Evolutionary conservation across 768 basidiomycete species (phyloP).

Genomic region (Lyophyllum shimeji): DNA sequence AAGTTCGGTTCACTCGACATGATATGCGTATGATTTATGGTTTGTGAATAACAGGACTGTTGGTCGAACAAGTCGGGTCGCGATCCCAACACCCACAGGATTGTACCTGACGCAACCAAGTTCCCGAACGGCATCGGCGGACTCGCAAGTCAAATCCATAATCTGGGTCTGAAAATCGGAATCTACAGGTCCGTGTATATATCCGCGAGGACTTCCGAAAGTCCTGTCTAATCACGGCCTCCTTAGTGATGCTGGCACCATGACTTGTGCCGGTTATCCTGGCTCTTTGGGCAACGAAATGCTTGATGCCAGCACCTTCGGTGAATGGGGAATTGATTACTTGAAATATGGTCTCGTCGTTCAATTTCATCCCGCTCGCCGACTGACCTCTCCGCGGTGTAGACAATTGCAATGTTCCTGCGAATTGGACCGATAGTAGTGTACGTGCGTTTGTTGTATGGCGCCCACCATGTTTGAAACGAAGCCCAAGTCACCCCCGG

Average conservation of each 20-base stretch:
- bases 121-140: constrained; percentile 52
- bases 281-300: constrained; percentile 51
- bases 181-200: constrained; percentile 42
- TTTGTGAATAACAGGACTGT: constrained; percentile 37
- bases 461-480: neutral
- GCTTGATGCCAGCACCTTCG: constrained; percentile 51
- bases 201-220: neutral
- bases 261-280: constrained; percentile 55
- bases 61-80: constrained; percentile 44
- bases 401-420: constrained; percentile 58
- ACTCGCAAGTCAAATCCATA: constrained; percentile 44
- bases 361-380: neutral
- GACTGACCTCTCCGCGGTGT: neutral
- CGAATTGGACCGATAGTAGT: constrained; percentile 44
- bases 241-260: constrained; percentile 49
- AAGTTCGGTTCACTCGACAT: constrained; percentile 9
- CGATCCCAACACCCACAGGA: constrained; percentile 37
- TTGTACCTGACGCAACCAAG: constrained; percentile 49
- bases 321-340: constrained; percentile 56
- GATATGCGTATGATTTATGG: neutral
- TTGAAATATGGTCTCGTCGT: constrained; percentile 46
- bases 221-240: neutral
- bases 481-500: constrained; percentile 29
- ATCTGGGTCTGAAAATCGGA: constrained; percentile 47
- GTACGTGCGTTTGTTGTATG: constrained; percentile 23